Percentiles rank a stretch among this genome's conserved stretches.
phyloP scores from a whole-genome alignment of 768 basidiomycete genomes.

The Cyclocybe aegerita region DNA sequence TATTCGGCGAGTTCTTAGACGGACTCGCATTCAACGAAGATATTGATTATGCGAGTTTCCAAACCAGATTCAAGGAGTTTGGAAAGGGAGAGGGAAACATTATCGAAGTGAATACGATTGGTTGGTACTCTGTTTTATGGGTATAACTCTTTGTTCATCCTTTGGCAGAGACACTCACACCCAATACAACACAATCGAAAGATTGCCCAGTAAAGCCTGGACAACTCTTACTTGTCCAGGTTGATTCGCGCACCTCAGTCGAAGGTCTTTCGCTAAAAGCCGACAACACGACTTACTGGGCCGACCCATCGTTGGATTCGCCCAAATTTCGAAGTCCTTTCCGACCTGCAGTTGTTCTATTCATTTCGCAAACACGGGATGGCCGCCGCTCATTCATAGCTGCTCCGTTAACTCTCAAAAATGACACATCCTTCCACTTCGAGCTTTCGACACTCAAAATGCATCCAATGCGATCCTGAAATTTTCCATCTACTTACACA shows the following conservation, averaged over 20 bases:
- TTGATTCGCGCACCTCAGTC: background rate
- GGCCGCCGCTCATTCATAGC: no score
- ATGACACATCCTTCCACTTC: no score
- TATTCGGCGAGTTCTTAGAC: background rate
- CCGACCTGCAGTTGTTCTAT: background rate
- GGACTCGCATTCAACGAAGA: background rate
- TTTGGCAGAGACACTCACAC: background rate
- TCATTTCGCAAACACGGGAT: background rate
- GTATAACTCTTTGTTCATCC: background rate
- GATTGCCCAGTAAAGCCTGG: background rate
- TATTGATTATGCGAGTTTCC: background rate
- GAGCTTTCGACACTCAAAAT: no score
- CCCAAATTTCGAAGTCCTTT: background rate
- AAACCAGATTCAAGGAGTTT: background rate
- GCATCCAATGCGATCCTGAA: no score
- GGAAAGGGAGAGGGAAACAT: background rate
- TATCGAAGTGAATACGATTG: background rate
- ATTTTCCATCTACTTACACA: no score
- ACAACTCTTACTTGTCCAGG: background rate
- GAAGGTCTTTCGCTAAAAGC: background rate
- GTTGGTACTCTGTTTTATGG: background rate
- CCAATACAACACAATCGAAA: no score
- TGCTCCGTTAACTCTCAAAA: no score
- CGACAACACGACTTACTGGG: background rate
- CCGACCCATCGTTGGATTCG: background rate